Percentiles rank a stretch among this genome's conserved stretches.
Conservation (phyloP, 805 yeast genomes). For the Kuraishia piskuri region DNA sequence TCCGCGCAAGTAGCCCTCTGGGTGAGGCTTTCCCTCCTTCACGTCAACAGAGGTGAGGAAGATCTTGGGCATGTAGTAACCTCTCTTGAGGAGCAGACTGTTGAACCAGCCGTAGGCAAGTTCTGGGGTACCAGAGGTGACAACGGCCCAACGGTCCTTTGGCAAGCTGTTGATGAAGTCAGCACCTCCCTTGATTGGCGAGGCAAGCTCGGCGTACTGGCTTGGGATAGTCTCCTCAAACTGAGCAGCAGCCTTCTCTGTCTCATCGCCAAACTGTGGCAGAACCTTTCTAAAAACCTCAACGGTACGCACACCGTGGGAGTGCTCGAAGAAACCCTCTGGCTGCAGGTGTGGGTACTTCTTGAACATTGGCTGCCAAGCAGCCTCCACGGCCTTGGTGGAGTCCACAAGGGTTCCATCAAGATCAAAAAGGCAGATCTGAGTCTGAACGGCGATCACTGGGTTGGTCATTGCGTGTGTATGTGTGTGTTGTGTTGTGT, state of each 20-base stretch:
- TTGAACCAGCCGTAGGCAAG: constrained; percentile 77
- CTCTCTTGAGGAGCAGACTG: constrained; percentile 44
- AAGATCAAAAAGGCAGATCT: constrained; percentile 55
- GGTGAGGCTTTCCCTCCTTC: constrained; percentile 75
- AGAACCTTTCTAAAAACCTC: constrained; percentile 70
- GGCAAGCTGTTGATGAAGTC: constrained; percentile 52
- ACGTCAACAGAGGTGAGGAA: constrained; percentile 83
- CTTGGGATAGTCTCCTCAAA: constrained; percentile 66
- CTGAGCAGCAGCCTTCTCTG: constrained; percentile 39
- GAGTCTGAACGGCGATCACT: not conserved
- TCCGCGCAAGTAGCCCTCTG: constrained; percentile 70
- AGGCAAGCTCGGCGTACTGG: constrained; percentile 64
- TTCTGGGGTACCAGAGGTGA: constrained; percentile 73
- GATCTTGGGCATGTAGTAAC: constrained; percentile 46
- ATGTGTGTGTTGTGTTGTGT: not conserved
- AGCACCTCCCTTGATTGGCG: constrained; percentile 69
- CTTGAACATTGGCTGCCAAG: constrained; percentile 70
- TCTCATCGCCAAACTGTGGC: constrained; percentile 63
- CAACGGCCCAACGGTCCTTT: constrained; percentile 72
- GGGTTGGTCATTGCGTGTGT: not conserved
- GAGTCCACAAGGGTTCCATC: constrained; percentile 86
- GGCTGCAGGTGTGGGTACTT: constrained; percentile 47
- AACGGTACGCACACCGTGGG: constrained; percentile 79
- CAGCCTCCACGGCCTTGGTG: constrained; percentile 72
- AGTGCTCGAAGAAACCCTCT: constrained; percentile 60